Percentiles rank a stretch among this genome's conserved stretches.
Evolutionary conservation across 2,329 filamentous ascomycete species (phyloP).

Genomic region (Neopestalotiopsis clavispora): DNA sequence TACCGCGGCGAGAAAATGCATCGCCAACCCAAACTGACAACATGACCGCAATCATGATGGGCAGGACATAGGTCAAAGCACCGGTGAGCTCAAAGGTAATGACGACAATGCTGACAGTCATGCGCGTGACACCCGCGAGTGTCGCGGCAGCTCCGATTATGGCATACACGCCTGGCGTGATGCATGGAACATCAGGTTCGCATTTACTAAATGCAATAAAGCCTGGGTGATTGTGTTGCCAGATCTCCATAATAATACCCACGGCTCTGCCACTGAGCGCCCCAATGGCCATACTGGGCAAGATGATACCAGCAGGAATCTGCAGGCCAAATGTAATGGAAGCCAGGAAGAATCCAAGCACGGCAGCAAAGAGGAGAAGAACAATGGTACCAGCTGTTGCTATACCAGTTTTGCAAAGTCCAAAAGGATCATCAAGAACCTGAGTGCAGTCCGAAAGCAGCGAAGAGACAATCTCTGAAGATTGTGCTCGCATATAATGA

Average conservation of each 20-base stretch:
- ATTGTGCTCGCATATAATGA: slow-evolving; percentile 92
- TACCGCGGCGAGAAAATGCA: slow-evolving; percentile 87
- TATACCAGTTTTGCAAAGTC: slow-evolving; percentile 85
- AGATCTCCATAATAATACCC: slow-evolving; percentile 87
- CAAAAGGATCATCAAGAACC: slow-evolving; percentile 83
- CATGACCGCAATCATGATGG: slow-evolving; percentile 99
- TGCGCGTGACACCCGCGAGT: slow-evolving; percentile 90
- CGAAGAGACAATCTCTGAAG: slow-evolving; percentile 87
- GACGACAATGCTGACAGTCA: slow-evolving; percentile 98
- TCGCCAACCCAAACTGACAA: slow-evolving; percentile 98
- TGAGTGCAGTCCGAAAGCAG: slow-evolving; percentile 91
- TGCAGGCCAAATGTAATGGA: slow-evolving; percentile 91
- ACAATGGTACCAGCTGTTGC: slow-evolving; percentile 83
- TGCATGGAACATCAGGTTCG: slow-evolving; percentile 83
- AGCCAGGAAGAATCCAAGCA: slow-evolving; percentile 84
- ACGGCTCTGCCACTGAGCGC: slow-evolving; percentile 88
- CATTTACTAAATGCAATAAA: slow-evolving; percentile 81
- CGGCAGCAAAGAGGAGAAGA: slow-evolving; percentile 79
- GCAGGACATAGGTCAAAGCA: slow-evolving; percentile 92
- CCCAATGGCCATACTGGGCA: slow-evolving; percentile 95
- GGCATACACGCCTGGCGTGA: slow-evolving; percentile 94
- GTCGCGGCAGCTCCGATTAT: slow-evolving; percentile 95
- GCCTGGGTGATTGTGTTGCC: slow-evolving; percentile 78
- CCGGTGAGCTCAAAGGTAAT: slow-evolving; percentile 99
- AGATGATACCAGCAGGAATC: slow-evolving; percentile 92